phyloP scores from a whole-genome alignment of 345 rosid species.

The Schrenkiella parvula region DNA sequence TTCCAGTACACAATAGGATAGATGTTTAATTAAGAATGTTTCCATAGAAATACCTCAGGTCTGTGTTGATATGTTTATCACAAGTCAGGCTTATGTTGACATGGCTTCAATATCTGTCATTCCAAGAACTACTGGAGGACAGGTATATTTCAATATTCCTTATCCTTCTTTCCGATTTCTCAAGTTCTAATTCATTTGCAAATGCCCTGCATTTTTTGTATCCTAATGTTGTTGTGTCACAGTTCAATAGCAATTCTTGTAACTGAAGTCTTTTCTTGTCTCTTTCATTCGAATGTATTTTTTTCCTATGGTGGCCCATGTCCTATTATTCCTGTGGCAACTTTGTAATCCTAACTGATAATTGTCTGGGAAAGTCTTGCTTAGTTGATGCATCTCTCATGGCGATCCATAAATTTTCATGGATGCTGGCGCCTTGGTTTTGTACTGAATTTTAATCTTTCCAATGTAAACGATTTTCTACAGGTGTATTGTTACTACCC shows the following conservation, averaged over 20 bases:
- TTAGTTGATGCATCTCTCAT: background rate
- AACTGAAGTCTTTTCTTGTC: background rate
- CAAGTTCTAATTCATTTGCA: background rate
- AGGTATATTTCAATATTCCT: slow-evolving; percentile 43
- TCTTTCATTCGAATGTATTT: background rate
- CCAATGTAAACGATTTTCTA: slow-evolving; percentile 13
- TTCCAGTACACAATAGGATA: background rate
- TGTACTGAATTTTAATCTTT: background rate
- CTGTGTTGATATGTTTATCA: slow-evolving; percentile 87
- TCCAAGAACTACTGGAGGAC: slow-evolving; percentile 95
- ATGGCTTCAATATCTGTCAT: slow-evolving; percentile 83
- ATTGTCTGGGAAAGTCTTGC: background rate
- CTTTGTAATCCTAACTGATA: background rate
- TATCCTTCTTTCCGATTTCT: slow-evolving; percentile 3
- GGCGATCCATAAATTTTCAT: background rate
- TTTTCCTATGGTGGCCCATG: background rate
- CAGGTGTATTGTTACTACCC: slow-evolving; percentile 92
- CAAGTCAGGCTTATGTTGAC: slow-evolving; percentile 85
- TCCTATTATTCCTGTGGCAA: background rate
- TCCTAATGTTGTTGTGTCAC: background rate
- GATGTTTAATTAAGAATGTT: background rate
- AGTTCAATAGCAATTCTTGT: background rate
- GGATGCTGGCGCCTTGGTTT: background rate
- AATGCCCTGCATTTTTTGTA: background rate
- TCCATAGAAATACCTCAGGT: slow-evolving; percentile 48